Conservation (phyloP, 2,329 filamentous ascomycete species). For the Atkinsonella texensis region DNA sequence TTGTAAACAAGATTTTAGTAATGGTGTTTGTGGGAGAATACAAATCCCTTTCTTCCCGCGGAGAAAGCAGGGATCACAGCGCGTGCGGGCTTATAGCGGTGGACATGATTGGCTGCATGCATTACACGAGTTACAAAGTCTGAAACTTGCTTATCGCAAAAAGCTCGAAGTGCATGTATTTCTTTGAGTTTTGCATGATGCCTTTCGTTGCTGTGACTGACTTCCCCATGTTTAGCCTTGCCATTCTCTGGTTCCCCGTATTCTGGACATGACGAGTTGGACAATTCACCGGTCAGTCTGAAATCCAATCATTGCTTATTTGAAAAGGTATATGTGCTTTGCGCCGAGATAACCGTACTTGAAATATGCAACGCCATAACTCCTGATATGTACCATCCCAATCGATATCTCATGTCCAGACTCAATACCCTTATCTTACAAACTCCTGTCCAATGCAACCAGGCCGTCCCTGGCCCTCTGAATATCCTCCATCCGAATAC, state of each 20-base stretch:
- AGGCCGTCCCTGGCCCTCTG: slow-evolving; percentile 27
- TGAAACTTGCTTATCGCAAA: background rate
- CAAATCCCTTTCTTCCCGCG: background rate
- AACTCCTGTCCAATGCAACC: slow-evolving; percentile 8
- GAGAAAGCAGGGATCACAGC: background rate
- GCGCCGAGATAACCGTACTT: too few species aligned
- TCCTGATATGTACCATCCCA: too few species aligned
- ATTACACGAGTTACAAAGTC: background rate
- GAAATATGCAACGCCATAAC: too few species aligned
- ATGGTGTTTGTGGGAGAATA: background rate
- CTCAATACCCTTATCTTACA: background rate
- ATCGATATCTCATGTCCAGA: too few species aligned
- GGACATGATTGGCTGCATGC: background rate
- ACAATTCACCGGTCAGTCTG: too few species aligned
- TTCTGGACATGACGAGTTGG: too few species aligned
- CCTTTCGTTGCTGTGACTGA: too few species aligned
- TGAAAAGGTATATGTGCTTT: too few species aligned
- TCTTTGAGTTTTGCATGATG: background rate
- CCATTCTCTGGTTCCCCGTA: too few species aligned
- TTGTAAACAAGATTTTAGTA: background rate
- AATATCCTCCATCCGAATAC: slow-evolving; percentile 53
- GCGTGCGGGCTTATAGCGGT: background rate
- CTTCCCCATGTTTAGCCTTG: too few species aligned
- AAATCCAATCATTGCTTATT: too few species aligned
- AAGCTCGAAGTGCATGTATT: background rate